Evolutionary conservation across 2,329 filamentous ascomycete genomes (phyloP).

Genomic region (Lecanosticta acicola): DNA sequence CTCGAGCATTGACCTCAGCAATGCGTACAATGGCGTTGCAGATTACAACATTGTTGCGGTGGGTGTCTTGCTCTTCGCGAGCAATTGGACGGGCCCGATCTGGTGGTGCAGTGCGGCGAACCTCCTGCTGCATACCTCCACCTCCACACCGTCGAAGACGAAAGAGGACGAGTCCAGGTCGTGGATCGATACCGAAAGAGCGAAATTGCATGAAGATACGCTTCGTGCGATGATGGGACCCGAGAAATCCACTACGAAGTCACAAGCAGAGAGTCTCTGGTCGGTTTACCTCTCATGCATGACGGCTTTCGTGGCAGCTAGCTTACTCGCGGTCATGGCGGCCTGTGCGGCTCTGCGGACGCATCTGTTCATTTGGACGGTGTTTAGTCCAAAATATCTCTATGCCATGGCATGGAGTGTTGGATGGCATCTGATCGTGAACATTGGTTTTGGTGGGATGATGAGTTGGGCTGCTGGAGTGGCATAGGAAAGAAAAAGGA

Average conservation of each 20-base stretch:
- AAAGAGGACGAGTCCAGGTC: not conserved
- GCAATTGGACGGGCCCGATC: slow-evolving; percentile 87
- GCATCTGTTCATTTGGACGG: slow-evolving; percentile 97
- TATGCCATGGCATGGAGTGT: slow-evolving; percentile 86
- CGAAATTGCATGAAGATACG: slow-evolving; percentile 23
- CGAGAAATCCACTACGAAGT: slow-evolving; percentile 5
- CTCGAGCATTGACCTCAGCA: slow-evolving; percentile 89
- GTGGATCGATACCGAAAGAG: slow-evolving; percentile 30
- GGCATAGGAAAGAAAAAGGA: too few species aligned
- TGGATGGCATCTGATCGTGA: slow-evolving; percentile 71
- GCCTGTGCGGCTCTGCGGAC: slow-evolving; percentile 78
- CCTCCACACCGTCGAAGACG: not conserved
- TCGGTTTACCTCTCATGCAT: slow-evolving; percentile 54
- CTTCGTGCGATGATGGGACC: slow-evolving; percentile 12
- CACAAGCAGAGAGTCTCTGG: slow-evolving; percentile 25
- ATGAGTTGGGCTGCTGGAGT: slow-evolving; percentile 7
- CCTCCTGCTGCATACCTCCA: slow-evolving; percentile 32
- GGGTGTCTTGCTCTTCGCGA: slow-evolving; percentile 73
- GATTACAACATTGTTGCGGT: slow-evolving; percentile 77
- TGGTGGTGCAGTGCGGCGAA: slow-evolving; percentile 73
- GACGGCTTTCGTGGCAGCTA: slow-evolving; percentile 64
- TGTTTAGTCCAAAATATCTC: slow-evolving; percentile 94
- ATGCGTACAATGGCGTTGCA: slow-evolving; percentile 85
- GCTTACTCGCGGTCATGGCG: slow-evolving; percentile 71
- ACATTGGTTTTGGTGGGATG: slow-evolving; percentile 52